These are phyloP conservation scores for Glycyrrhiza uralensis DNA, from an alignment of 306 rosid genomes.

Conservation along the genomic window DNA sequence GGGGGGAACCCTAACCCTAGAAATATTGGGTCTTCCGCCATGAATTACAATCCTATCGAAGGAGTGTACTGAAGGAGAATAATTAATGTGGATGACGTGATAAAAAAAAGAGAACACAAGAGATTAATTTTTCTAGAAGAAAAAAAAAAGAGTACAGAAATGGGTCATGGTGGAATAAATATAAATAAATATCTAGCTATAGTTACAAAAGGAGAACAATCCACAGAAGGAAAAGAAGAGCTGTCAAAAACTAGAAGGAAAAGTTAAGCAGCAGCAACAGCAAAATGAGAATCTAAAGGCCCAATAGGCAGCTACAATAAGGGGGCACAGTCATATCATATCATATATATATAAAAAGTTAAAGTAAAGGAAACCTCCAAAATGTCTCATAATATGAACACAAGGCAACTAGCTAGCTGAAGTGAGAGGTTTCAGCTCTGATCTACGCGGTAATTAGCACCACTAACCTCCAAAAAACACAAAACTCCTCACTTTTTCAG, in stretches of 20 bases:
- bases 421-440: no score
- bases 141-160: not conserved
- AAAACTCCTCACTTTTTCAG: not conserved
- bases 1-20: conserved; percentile 48
- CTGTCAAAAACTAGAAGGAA: no score
- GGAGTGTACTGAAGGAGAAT: not conserved
- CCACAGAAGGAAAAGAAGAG: not conserved
- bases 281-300: conserved; percentile 25
- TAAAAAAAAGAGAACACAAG: not conserved
- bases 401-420: not conserved
- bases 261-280: not conserved
- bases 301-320: conserved; percentile 8
- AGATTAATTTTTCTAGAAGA: not conserved
- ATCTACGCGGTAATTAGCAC: no score
- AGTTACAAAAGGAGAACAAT: conserved; percentile 22
- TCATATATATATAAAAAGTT: not conserved
- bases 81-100: not conserved
- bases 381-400: conserved; percentile 2
- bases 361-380: conserved; percentile 9
- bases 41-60: not conserved
- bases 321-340: conserved; percentile 13
- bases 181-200: conserved; percentile 33
- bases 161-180: not conserved
- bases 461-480: not conserved
- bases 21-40: not conserved